Conservation (phyloP, 2,329 filamentous ascomycete genomes). For the Ceratocystis variospora region DNA sequence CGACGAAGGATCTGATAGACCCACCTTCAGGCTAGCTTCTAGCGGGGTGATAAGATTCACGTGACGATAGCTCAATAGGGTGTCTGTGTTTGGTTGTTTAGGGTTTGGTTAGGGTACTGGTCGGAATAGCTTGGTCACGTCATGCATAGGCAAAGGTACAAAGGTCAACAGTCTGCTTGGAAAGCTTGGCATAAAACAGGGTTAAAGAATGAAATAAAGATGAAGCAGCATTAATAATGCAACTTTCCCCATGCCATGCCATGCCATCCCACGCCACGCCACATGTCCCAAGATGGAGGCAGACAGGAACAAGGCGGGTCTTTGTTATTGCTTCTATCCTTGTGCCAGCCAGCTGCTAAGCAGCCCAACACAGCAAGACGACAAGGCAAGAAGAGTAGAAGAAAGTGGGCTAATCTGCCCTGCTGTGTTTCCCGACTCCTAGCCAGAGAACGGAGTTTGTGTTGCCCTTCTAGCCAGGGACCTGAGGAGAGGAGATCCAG, state of each 20-base stretch:
- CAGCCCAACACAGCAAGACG: neutral
- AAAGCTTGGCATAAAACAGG: no score
- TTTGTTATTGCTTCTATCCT: neutral
- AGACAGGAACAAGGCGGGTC: neutral
- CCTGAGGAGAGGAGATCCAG: neutral
- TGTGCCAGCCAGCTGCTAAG: neutral
- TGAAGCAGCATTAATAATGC: neutral
- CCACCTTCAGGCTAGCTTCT: constrained; percentile 16
- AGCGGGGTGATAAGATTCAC: constrained; percentile 18
- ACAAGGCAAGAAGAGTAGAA: neutral
- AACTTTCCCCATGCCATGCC: neutral
- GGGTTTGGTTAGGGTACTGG: neutral
- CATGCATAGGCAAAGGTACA: neutral
- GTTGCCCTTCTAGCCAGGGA: neutral
- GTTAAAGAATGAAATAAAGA: no score
- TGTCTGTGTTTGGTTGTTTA: neutral
- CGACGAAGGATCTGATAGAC: constrained; percentile 10
- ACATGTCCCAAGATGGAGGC: no score
- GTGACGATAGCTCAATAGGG: constrained; percentile 10
- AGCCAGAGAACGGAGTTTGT: neutral
- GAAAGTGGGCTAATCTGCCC: neutral
- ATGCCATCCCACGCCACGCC: neutral
- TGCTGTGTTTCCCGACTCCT: neutral
- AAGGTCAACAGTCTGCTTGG: no score
- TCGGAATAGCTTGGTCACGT: neutral